These are phyloP conservation scores for Litchi chinensis DNA, from an alignment of 345 rosid genomes.

Conservation along the genomic window DNA sequence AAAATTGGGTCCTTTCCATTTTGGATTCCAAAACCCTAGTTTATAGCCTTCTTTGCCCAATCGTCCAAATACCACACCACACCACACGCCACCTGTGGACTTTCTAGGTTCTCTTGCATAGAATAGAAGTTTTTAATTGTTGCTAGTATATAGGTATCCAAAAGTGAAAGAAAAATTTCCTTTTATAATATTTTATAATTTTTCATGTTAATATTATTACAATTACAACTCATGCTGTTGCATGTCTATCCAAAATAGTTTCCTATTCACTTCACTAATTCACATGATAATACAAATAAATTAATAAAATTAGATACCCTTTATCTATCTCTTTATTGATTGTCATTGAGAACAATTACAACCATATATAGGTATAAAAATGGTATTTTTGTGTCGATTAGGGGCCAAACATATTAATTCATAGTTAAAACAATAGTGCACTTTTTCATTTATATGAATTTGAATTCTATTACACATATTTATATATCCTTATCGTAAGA, in stretches of 20 bases:
- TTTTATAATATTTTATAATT: too few relatives aligned
- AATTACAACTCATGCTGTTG: background rate
- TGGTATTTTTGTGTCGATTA: too few relatives aligned
- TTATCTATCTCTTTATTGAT: too few relatives aligned
- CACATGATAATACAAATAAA: background rate
- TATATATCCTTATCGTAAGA: too few relatives aligned
- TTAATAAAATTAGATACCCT: too few relatives aligned
- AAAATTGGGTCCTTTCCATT: constrained; percentile 5
- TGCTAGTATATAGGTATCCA: background rate
- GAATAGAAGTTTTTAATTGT: background rate
- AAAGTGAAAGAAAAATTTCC: background rate
- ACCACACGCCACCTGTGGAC: background rate
- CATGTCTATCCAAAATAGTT: background rate
- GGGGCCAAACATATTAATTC: too few relatives aligned
- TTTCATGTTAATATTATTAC: background rate
- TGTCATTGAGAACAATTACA: too few relatives aligned
- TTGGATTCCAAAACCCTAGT: constrained; percentile 31
- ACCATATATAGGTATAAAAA: too few relatives aligned
- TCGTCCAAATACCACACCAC: constrained; percentile 11
- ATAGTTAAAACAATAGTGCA: too few relatives aligned
- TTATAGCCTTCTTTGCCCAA: background rate
- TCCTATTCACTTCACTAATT: background rate
- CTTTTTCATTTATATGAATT: too few relatives aligned
- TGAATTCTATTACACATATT: too few relatives aligned
- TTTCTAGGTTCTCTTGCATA: background rate